A percentile compares a stretch with the other conserved stretches of the same genome.
Conservation (phyloP, 805 yeast species). For the Wickerhamomyces subpelliculosus region DNA sequence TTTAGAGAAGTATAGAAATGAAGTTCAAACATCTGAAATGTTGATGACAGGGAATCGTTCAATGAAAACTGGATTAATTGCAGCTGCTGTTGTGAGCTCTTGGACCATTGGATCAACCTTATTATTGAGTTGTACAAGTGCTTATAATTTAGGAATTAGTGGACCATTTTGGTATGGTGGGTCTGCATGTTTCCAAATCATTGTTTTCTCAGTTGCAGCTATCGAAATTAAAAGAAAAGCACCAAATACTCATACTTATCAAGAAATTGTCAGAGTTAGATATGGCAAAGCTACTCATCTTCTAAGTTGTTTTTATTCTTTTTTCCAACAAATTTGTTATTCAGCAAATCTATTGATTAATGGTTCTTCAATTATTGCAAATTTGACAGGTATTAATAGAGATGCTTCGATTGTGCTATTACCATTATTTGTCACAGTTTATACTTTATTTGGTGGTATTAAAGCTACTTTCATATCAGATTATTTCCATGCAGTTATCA, state of each 20-base stretch:
- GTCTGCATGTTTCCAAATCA: constrained; percentile 28
- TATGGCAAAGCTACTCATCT: constrained; percentile 31
- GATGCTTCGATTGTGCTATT: constrained; percentile 39
- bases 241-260: constrained; percentile 35
- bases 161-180: constrained; percentile 30
- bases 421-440: constrained; percentile 40
- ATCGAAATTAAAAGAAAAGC: constrained; percentile 33
- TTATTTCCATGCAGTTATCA: constrained; percentile 42
- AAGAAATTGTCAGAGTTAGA: constrained; percentile 30
- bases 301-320: constrained; percentile 28
- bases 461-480: constrained; percentile 47
- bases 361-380: constrained; percentile 36
- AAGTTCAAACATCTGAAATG: constrained; percentile 7
- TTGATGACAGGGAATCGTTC: constrained; percentile 34
- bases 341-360: constrained; percentile 34
- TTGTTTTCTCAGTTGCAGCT: constrained; percentile 30
- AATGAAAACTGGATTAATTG: constrained; percentile 35
- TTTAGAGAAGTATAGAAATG: constrained; percentile 25
- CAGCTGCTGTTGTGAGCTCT: constrained; percentile 36
- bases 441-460: constrained; percentile 44
- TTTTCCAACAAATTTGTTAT: constrained; percentile 31
- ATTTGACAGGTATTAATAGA: constrained; percentile 36
- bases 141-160: constrained; percentile 35
- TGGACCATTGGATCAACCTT: constrained; percentile 44
- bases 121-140: constrained; percentile 31